These are phyloP conservation scores for Syzygium jambos DNA, from an alignment of 345 rosid genomes.

Conservation along the genomic window DNA sequence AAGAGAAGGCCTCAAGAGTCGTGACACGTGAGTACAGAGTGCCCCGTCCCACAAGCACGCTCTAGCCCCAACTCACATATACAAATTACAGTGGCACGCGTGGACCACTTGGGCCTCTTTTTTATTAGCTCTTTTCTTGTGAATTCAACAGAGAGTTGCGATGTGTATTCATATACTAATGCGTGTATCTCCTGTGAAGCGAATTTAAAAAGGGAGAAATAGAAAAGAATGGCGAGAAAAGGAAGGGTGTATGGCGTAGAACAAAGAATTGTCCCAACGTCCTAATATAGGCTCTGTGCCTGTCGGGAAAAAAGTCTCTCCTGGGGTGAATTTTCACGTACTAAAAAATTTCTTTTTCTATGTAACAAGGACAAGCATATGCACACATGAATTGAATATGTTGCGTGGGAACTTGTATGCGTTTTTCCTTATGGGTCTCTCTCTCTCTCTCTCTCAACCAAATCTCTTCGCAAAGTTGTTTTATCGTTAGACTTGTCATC, in stretches of 20 bases:
- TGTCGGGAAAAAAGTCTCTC: neutral
- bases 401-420: neutral
- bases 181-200: neutral
- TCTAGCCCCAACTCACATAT: neutral
- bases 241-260: neutral
- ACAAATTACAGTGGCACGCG: constrained; percentile 3
- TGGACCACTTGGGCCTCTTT: neutral
- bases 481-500: no score
- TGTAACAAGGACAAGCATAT: neutral
- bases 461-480: no score
- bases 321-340: neutral
- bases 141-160: neutral
- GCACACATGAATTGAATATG: neutral
- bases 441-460: neutral
- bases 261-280: neutral
- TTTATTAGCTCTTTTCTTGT: neutral
- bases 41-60: neutral
- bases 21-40: neutral
- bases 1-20: neutral
- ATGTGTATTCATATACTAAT: neutral
- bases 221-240: neutral
- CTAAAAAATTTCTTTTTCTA: neutral
- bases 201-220: neutral
- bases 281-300: neutral
- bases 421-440: neutral